Evolutionary conservation across 192 early-diverging fungal species (phyloP).

Genomic region (Mortierella antarctica): DNA sequence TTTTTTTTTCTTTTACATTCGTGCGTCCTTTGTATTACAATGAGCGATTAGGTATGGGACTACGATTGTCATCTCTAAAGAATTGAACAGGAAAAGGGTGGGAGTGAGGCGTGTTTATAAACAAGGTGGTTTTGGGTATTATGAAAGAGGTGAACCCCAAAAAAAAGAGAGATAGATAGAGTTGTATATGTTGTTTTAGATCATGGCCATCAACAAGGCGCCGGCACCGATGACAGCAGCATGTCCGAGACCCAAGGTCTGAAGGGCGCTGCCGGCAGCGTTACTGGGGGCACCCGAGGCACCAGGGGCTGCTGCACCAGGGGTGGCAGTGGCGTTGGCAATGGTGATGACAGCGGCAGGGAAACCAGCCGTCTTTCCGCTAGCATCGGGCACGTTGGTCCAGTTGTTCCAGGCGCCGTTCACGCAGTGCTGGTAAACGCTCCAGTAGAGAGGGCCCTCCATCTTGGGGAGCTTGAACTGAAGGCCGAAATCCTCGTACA

Average conservation of each 20-base stretch:
- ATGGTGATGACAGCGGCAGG: conserved; percentile 39
- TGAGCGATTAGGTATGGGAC: too few species aligned
- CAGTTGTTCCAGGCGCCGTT: conserved; percentile 52
- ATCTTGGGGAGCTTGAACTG: conserved; percentile 46
- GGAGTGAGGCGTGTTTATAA: too few species aligned
- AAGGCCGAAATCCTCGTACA: conserved; percentile 52
- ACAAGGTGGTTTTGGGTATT: too few species aligned
- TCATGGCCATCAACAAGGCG: conserved; percentile 31
- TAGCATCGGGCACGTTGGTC: conserved; percentile 40
- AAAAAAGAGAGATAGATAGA: too few species aligned
- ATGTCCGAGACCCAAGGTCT: conserved; percentile 14
- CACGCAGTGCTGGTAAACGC: conserved; percentile 41
- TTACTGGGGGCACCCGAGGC: not conserved
- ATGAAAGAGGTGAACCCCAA: too few species aligned
- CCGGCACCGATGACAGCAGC: conserved; percentile 15
- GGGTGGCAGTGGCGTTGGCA: conserved; percentile 12
- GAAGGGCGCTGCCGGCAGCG: conserved; percentile 21
- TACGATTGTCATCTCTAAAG: too few species aligned
- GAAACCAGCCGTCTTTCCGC: conserved; percentile 29
- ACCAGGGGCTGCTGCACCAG: not conserved
- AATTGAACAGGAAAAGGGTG: too few species aligned
- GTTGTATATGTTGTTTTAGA: conserved; percentile 9
- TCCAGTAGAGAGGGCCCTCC: conserved; percentile 42
- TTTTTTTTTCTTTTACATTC: too few species aligned
- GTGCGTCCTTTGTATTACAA: too few species aligned